Percentiles rank a stretch among this genome's conserved stretches.
Evolutionary conservation across 345 rosid species (phyloP).

Genomic region (Gossypium herbaceum): DNA sequence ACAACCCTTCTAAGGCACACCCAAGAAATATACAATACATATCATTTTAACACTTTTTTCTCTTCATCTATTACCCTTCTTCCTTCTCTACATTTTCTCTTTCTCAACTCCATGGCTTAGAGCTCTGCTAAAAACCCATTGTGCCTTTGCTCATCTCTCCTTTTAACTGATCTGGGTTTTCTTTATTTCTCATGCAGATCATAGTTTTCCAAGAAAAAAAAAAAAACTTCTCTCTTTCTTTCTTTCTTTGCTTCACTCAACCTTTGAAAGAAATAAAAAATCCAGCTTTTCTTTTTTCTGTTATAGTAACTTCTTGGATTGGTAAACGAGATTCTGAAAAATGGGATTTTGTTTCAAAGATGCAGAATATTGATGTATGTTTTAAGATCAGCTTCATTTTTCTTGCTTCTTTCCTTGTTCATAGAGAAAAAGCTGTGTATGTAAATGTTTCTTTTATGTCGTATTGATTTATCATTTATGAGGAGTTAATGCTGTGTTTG

Average conservation of each 20-base stretch:
- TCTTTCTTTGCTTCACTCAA: conserved; percentile 13
- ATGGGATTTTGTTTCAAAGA: conserved; percentile 19
- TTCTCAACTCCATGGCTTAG: not conserved
- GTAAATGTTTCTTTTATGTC: not conserved
- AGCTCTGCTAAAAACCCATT: conserved; percentile 10
- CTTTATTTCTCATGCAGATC: conserved; percentile 17
- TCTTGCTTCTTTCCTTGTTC: conserved; percentile 2
- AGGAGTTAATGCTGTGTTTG: conserved; percentile 16
- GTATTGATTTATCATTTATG: conserved; percentile 6
- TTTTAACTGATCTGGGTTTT: conserved; percentile 26
- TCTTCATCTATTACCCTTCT: not conserved
- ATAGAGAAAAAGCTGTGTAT: not conserved
- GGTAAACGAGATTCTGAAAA: conserved; percentile 18
- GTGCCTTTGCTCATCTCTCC: not conserved
- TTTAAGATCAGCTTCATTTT: conserved; percentile 27
- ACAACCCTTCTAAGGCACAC: not conserved
- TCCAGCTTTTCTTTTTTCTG: not conserved
- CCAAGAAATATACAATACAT: not conserved
- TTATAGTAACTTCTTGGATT: conserved; percentile 17
- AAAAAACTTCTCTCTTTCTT: not conserved
- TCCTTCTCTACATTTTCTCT: not conserved
- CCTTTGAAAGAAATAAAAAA: conserved; percentile 11
- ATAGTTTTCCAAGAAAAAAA: conserved; percentile 10
- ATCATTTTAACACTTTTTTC: not conserved
- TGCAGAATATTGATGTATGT: conserved; percentile 19